Evolutionary conservation across 768 basidiomycete species (phyloP).

Genomic region (Mycena belliarum): DNA sequence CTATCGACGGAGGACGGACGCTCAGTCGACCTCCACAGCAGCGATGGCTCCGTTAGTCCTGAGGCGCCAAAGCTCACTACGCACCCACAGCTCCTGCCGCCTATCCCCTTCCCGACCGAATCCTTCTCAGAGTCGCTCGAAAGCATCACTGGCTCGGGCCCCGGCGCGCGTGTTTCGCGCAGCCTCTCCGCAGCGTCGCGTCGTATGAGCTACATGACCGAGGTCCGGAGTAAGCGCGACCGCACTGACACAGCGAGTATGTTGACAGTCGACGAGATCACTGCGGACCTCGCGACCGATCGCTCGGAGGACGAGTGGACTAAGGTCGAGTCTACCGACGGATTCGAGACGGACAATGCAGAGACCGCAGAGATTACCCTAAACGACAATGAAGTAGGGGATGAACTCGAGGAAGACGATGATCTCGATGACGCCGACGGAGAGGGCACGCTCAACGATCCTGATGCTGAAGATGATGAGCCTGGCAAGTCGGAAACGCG

Average conservation of each 20-base stretch:
- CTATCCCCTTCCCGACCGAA: conserved; percentile 76
- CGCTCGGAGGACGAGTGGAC: conserved; percentile 72
- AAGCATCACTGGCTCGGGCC: conserved; percentile 40
- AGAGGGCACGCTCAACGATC: conserved; percentile 32
- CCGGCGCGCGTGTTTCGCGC: conserved; percentile 27
- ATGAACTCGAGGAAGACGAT: conserved; percentile 39
- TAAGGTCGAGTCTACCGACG: conserved; percentile 58
- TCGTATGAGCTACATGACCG: conserved; percentile 80
- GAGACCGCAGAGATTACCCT: conserved; percentile 34
- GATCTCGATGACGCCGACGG: conserved; percentile 48
- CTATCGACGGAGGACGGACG: conserved; percentile 74
- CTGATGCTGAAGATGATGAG: conserved; percentile 48
- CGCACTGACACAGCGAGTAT: conserved; percentile 87
- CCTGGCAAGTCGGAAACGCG: conserved; percentile 46
- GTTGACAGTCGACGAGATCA: conserved; percentile 97
- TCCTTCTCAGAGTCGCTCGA: conserved; percentile 81
- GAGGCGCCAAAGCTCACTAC: conserved; percentile 25
- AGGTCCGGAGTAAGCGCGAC: conserved; percentile 80
- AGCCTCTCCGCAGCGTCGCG: conserved; percentile 49
- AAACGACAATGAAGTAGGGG: conserved; percentile 37
- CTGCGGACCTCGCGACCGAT: conserved; percentile 83
- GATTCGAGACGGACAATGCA: conserved; percentile 35
- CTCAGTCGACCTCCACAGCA: conserved; percentile 60
- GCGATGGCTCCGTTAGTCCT: conserved; percentile 35
- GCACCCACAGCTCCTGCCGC: conserved; percentile 67